Evolutionary conservation across 768 basidiomycete genomes (phyloP), one percentile per base, ranked within the genome.

Genomic region (Polyporus arcularius): DNA sequence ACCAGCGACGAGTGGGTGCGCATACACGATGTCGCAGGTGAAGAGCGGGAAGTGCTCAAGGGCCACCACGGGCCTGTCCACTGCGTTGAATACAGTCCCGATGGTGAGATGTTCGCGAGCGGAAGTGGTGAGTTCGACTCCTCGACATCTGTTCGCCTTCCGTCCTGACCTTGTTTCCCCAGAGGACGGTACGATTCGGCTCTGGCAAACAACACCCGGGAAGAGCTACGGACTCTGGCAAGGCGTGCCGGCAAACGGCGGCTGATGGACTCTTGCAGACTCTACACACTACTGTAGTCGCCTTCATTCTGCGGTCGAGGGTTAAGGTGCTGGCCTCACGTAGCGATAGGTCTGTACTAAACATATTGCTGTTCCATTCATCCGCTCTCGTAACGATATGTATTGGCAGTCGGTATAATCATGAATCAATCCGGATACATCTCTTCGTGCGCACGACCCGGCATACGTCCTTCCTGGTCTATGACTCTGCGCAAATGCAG

Each of bases 61-160:
- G 96, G 96, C 4, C 97, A 98, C 70, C 97, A 98, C 71, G 97
- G 96, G 26, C 96, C 96, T 18, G 96, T 98, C 16, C 94, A 96
- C 68, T 93, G 92, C 56, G 89, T 96, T 49, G 89, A 92, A 68
- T 96, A 89, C 74, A 93, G 90, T 70, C 96, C 96, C 0, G 96
- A 98, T 72, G 96, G 96, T 26, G 97, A 98, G 79, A 85, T 97
- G 80, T 98, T 93, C 73, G 96, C 96, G 39, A 95, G 92, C 69
- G 97, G 96, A 53, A 96, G 93, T 68, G 96, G 96, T 89, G 73
- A 79, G 92, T 85, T 55, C 21, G 38, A 26, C 30, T 43, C 35
- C 46, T 40, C 53, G 39, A 30, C 16, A 11, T 30, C 43, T 58
- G 39, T 35, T 46, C 35, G 26, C 14, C 35, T 26, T 48, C 46